phyloP scores from a whole-genome alignment of 768 basidiomycete genomes.

The Xerocomus spinulosus region DNA sequence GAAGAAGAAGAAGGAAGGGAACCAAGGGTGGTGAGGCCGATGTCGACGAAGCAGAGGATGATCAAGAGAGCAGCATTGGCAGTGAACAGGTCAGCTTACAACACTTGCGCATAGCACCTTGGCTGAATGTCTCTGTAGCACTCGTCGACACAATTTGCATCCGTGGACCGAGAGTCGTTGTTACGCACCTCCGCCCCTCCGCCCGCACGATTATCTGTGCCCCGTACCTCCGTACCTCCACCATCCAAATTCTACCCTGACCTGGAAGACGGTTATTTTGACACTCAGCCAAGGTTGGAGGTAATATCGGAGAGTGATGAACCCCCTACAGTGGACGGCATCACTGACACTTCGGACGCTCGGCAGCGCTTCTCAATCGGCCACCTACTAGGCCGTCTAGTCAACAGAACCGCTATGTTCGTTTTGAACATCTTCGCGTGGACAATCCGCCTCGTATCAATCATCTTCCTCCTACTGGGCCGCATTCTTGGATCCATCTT shows the following conservation, averaged over 20 bases:
- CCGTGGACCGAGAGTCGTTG: conserved; percentile 34
- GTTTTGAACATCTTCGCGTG: conserved; percentile 24
- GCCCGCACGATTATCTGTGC: conserved; percentile 32
- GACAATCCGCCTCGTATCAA: conserved; percentile 27
- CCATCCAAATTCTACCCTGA: conserved; percentile 20
- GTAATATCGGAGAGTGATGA: conserved; percentile 68
- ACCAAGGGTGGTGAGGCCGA: conserved; percentile 40
- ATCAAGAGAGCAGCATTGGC: conserved; percentile 35
- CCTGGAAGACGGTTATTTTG: conserved; percentile 25
- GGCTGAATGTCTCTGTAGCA: conserved; percentile 16
- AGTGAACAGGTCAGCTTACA: conserved; percentile 39
- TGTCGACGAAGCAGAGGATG: conserved; percentile 42
- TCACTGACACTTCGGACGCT: conserved; percentile 20
- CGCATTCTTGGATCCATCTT: conserved; percentile 45
- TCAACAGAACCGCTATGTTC: conserved; percentile 35
- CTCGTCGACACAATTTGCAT: conserved; percentile 27
- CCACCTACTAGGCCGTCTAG: conserved; percentile 39
- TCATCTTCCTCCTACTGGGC: conserved; percentile 41
- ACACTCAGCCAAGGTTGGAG: conserved; percentile 50
- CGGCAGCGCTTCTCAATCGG: conserved; percentile 41
- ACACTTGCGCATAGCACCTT: conserved; percentile 17
- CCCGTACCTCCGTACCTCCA: conserved; percentile 41
- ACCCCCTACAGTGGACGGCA: conserved; percentile 29
- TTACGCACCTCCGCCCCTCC: conserved; percentile 37
- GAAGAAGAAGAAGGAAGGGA: conserved; percentile 47